Conservation (phyloP, 2,329 filamentous ascomycete genomes). For the Aspergillus sp. region DNA sequence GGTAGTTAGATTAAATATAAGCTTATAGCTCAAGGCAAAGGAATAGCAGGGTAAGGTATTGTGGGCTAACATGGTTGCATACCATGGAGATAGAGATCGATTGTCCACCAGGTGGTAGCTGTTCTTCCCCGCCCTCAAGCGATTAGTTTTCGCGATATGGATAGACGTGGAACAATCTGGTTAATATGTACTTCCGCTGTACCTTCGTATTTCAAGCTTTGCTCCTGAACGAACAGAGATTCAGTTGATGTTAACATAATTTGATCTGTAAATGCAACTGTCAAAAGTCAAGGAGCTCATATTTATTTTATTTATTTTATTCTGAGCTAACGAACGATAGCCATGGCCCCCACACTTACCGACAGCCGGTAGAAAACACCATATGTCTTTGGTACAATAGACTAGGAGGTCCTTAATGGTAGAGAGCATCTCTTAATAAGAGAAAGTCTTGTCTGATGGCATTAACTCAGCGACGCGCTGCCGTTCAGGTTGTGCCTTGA, state of each 20-base stretch:
- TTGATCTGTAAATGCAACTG: no score
- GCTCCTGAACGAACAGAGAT: conserved; percentile 18
- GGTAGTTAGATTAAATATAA: neutral
- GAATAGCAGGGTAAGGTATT: neutral
- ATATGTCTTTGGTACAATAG: neutral
- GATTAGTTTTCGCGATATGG: conserved; percentile 23
- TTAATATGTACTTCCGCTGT: conserved; percentile 23
- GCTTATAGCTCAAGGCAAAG: neutral
- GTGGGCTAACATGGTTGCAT: neutral
- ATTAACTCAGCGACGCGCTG: neutral
- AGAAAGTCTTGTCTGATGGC: neutral
- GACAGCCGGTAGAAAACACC: neutral
- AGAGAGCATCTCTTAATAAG: neutral
- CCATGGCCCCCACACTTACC: no score
- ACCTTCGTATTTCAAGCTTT: conserved; percentile 23
- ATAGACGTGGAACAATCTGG: conserved; percentile 20
- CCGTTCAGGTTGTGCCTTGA: no score
- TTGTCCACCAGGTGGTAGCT: conserved; percentile 29
- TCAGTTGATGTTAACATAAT: conserved; percentile 9
- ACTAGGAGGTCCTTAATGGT: neutral
- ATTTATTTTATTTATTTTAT: no score
- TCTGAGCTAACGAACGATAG: no score
- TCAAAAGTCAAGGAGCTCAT: no score
- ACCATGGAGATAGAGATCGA: conserved; percentile 32
- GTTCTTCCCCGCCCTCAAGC: conserved; percentile 18